Conservation (phyloP, 148 eudicot species). For the Vaccinium vitisidaea region DNA sequence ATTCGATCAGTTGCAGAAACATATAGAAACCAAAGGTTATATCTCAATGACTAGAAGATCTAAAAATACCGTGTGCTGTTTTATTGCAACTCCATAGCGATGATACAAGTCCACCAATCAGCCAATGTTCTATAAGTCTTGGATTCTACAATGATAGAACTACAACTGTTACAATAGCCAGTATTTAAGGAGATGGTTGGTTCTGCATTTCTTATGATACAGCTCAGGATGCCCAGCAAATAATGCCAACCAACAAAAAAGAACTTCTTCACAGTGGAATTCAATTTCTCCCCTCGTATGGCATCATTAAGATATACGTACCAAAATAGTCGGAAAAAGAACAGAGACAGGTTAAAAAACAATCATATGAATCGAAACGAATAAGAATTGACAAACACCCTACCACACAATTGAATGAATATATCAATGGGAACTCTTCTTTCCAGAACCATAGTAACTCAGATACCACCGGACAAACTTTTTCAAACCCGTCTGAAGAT, state of each 20-base stretch:
- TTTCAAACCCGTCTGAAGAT: conserved; percentile 76
- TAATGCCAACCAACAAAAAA: conserved; percentile 31
- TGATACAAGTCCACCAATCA: conserved; percentile 41
- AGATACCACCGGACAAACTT: conserved; percentile 76
- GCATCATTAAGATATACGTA: conserved; percentile 41
- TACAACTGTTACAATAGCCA: conserved; percentile 47
- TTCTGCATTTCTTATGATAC: conserved; percentile 32
- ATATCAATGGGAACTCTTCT: conserved; percentile 52
- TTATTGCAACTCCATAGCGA: conserved; percentile 35
- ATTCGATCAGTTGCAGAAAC: background rate
- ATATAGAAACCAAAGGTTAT: background rate
- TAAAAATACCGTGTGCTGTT: conserved; percentile 34
- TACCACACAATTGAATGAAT: conserved; percentile 33
- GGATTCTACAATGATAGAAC: conserved; percentile 55
- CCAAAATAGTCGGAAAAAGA: conserved; percentile 33
- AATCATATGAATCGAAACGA: conserved; percentile 59
- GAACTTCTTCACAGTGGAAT: conserved; percentile 31
- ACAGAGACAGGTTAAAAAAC: conserved; percentile 33
- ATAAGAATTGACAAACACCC: conserved; percentile 43
- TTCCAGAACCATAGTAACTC: conserved; percentile 56
- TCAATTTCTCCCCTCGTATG: conserved; percentile 30
- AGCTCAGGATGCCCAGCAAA: conserved; percentile 27
- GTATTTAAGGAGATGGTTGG: conserved; percentile 23
- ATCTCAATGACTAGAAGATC: conserved; percentile 15
- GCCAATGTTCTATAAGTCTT: conserved; percentile 31